Conservation (phyloP, 495 filamentous ascomycete species). For the Penicillium robsamsonii region DNA sequence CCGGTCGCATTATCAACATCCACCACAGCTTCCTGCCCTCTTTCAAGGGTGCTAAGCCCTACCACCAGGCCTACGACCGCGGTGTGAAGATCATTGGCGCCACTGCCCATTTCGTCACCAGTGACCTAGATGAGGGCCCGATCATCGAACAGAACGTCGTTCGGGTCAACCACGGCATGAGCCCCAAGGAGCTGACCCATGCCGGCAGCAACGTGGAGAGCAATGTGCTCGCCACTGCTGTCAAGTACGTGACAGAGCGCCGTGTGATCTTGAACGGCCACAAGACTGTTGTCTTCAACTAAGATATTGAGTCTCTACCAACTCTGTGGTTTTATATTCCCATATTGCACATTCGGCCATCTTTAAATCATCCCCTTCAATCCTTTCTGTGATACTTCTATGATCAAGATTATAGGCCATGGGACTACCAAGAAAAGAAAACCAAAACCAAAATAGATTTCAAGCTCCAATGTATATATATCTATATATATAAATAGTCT, state of each 20-base stretch:
- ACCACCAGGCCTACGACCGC: conserved; percentile 74
- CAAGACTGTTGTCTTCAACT: conserved; percentile 72
- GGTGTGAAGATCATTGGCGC: conserved; percentile 80
- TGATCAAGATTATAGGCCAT: not conserved
- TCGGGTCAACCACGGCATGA: conserved; percentile 66
- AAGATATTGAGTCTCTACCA: not conserved
- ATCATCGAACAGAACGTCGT: conserved; percentile 77
- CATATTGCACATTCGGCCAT: not conserved
- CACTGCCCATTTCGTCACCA: conserved; percentile 74
- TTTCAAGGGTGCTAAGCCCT: conserved; percentile 79
- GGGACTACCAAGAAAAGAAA: not conserved
- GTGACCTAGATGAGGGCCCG: conserved; percentile 71
- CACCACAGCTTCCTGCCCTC: conserved; percentile 76
- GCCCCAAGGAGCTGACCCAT: conserved; percentile 65
- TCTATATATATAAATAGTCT: not conserved
- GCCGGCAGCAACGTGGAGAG: conserved; percentile 75
- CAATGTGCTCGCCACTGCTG: conserved; percentile 66
- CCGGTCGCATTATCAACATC: conserved; percentile 76
- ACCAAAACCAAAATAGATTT: not conserved
- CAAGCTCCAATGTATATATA: not conserved
- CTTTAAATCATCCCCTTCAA: not conserved
- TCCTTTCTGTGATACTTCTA: not conserved
- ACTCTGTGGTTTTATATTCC: not conserved
- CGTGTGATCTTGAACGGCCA: conserved; percentile 68
- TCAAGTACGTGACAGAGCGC: conserved; percentile 71